Base-by-base conservation (phyloP, 1,284 basidiomycete species). In the Trametes hirsuta region DNA sequence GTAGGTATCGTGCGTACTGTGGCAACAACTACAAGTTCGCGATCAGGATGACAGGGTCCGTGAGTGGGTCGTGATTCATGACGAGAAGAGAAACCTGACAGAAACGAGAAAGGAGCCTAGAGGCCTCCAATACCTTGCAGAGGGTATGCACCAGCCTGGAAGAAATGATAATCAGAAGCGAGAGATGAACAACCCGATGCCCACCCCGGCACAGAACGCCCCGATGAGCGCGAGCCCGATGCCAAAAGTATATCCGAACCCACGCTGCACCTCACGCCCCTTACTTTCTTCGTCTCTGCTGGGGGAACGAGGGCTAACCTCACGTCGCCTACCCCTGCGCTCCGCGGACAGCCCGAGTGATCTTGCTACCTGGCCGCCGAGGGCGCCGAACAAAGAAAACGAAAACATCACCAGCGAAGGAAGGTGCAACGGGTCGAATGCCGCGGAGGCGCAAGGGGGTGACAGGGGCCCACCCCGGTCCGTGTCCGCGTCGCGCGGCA, bases 381-480 rank as follows among this genome's bases (percentile, higher is more conserved):
- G 59, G 14, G 76, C 76, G 1, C 71, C 69, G 14, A 83, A 53
- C 30, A 84, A 71, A n/a, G 82, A 81, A 47, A 82, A 58, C 2
- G 82, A 81, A 62, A 82, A 74, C 24, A 77, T 69, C 10, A 84
- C 10, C 37, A 84, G 69, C 14, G 80, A 80, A 1, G 79, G 80
- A 24, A 84, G 63, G 63, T 84, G 81, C 14, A 84, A 68, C 3
- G 83, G 82, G 61, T 84, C 82, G 45, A 82, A 72, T 6, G 67
- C 30, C 2, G 68, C 63, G 11, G 69, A 56, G 2, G 61, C 35
- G 57, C 68, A 71, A 10, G 64, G 51, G 3, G 65, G 59, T 22
- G 69, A 37, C 18, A 34, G 5, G 58, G 63, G 21, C 48, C 58
- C 41, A 35, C 41, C 45, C 54, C 61, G 47, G 42, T 44, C 36